Conservation (phyloP, 2,329 filamentous ascomycete species). For the Neocatenulostroma microsporum region DNA sequence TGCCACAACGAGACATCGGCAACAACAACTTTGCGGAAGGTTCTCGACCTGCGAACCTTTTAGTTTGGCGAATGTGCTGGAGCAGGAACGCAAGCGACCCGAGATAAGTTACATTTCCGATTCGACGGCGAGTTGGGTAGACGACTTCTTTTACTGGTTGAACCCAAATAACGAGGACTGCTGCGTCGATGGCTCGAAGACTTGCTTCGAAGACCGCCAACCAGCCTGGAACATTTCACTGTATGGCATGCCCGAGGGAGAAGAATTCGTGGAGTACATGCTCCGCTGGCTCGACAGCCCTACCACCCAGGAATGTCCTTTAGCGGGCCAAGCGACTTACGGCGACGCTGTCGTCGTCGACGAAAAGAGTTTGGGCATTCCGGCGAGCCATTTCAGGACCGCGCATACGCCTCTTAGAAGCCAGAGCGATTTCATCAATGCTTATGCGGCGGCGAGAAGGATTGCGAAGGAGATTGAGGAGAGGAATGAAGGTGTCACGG, state of each 20-base stretch:
- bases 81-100: conserved; percentile 85
- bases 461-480: conserved; percentile 70
- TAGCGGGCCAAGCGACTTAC: conserved; percentile 84
- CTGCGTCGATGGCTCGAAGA: conserved; percentile 57
- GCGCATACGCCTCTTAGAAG: conserved; percentile 78
- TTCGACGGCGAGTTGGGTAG: conserved; percentile 88
- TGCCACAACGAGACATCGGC: conserved; percentile 64
- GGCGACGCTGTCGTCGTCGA: conserved; percentile 76
- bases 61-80: conserved; percentile 81
- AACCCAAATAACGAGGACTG: conserved; percentile 71
- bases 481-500: conserved; percentile 66
- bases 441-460: conserved; percentile 80
- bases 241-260: conserved; percentile 80
- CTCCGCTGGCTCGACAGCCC: conserved; percentile 73
- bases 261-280: conserved; percentile 84
- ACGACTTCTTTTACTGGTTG: conserved; percentile 95
- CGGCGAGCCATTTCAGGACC: conserved; percentile 85
- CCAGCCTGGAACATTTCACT: conserved; percentile 87
- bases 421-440: conserved; percentile 86
- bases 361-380: conserved; percentile 56
- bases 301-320: conserved; percentile 73
- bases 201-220: conserved; percentile 70
- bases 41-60: conserved; percentile 81
- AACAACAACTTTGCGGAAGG: conserved; percentile 80
- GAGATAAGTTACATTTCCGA: conserved; percentile 82